Conservation (phyloP, 768 basidiomycete species). For the Coprinopsis marcescibilis region DNA sequence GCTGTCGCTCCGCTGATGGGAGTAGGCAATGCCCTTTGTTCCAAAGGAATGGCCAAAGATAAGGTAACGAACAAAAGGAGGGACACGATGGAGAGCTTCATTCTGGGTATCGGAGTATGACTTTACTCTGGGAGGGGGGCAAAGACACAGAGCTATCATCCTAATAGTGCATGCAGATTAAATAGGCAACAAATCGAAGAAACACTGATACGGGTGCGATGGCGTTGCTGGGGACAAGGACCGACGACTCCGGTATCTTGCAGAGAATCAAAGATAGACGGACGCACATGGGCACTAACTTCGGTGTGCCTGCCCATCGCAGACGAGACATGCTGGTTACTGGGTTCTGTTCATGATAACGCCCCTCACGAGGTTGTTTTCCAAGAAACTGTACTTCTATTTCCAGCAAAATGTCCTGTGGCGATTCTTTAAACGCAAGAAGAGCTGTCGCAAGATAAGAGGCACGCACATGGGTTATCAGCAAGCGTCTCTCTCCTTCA, state of each 20-base stretch:
- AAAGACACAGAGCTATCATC: too few relatives aligned
- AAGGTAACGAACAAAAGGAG: constrained; percentile 13
- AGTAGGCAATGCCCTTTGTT: constrained; percentile 25
- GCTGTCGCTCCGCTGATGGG: constrained; percentile 29
- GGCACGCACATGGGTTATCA: background rate
- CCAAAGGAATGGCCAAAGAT: constrained; percentile 13
- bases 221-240: background rate
- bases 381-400: constrained; percentile 1
- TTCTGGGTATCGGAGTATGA: background rate
- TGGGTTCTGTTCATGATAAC: background rate
- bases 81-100: constrained; percentile 1
- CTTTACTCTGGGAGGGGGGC: too few relatives aligned
- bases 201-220: background rate
- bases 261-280: too few relatives aligned
- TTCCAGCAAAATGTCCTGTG: too few relatives aligned
- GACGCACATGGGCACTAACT: background rate
- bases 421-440: too few relatives aligned
- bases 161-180: background rate
- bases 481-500: too few relatives aligned
- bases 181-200: too few relatives aligned
- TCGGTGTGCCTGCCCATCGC: background rate
- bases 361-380: background rate
- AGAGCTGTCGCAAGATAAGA: background rate
- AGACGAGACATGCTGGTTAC: background rate
- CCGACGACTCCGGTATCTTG: too few relatives aligned